Percentiles rank a stretch among this genome's conserved stretches.
These are phyloP conservation scores for Multifurca ochricompacta DNA, from an alignment of 768 basidiomycete genomes.

Conservation along the genomic window DNA sequence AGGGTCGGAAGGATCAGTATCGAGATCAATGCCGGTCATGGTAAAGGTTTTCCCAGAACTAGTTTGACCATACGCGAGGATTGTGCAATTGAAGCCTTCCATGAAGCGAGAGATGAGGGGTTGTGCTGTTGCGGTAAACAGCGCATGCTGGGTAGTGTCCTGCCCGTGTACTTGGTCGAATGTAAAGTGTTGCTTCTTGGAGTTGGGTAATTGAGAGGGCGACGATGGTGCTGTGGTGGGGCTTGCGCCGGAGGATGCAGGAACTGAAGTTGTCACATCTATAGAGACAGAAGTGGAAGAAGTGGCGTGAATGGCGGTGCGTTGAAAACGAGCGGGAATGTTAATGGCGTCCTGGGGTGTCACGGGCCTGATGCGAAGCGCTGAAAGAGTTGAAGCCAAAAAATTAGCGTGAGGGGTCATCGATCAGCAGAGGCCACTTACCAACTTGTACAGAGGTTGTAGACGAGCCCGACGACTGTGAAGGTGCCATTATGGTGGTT, in stretches of 20 bases:
- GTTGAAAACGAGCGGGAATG: conserved; percentile 92
- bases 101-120: conserved; percentile 82
- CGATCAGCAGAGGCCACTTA: conserved; percentile 38
- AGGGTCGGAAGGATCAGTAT: conserved; percentile 76
- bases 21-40: conserved; percentile 93
- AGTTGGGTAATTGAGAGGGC: conserved; percentile 30
- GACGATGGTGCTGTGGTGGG: conserved; percentile 35
- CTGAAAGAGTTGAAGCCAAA: conserved; percentile 31
- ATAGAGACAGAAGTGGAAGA: conserved; percentile 74
- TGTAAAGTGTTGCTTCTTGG: conserved; percentile 77
- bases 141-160: conserved; percentile 73
- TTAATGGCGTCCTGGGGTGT: conserved; percentile 75
- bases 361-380: conserved; percentile 85
- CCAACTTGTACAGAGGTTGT: conserved; percentile 93
- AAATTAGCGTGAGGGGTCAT: conserved; percentile 20
- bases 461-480: conserved; percentile 50
- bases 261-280: conserved; percentile 55
- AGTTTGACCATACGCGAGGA: conserved; percentile 97
- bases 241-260: conserved; percentile 43
- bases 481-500: conserved; percentile 57
- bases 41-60: conserved; percentile 96
- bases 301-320: conserved; percentile 73
- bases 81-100: conserved; percentile 95
- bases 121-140: conserved; percentile 79
- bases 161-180: conserved; percentile 94